phyloP scores from a whole-genome alignment of 2,329 filamentous ascomycete species.

The Chrysoporthe austroafricana region DNA sequence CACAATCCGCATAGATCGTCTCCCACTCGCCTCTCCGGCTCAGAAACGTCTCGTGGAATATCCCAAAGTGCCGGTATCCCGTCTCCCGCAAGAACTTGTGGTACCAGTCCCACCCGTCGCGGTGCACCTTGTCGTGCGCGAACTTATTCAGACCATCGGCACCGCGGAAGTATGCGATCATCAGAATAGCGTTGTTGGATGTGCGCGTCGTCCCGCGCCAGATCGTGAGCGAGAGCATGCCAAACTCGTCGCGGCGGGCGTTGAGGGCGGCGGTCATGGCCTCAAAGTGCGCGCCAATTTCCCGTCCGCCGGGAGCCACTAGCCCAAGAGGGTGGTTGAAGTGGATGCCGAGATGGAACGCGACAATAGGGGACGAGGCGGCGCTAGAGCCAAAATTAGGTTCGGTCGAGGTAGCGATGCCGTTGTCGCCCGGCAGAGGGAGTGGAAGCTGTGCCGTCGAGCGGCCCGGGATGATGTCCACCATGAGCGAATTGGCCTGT shows the following conservation, averaged over 20 bases:
- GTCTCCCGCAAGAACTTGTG: constrained; percentile 34
- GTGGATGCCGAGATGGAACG: constrained; percentile 51
- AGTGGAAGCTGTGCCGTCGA: constrained; percentile 27
- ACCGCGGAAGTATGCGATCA: constrained; percentile 55
- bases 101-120: constrained; percentile 55
- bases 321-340: constrained; percentile 54
- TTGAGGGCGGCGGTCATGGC: constrained; percentile 43
- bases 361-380: constrained; percentile 40
- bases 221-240: constrained; percentile 42
- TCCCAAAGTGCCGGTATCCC: constrained; percentile 46
- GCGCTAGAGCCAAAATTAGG: constrained; percentile 37
- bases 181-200: constrained; percentile 45
- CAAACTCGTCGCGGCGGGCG: constrained; percentile 46
- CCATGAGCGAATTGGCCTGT: constrained; percentile 20
- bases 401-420: constrained; percentile 9
- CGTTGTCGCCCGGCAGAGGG: not conserved
- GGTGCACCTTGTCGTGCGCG: constrained; percentile 53
- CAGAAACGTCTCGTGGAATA: constrained; percentile 60
- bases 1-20: constrained; percentile 53
- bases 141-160: constrained; percentile 55
- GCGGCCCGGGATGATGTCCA: constrained; percentile 20
- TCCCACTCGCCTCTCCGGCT: constrained; percentile 52
- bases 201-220: constrained; percentile 36
- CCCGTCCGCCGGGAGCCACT: constrained; percentile 48
- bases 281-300: constrained; percentile 44